Percentiles rank a stretch among this genome's conserved stretches.
Evolutionary conservation across 306 rosid species (phyloP).

Genomic region (Quercus berberidifolia): DNA sequence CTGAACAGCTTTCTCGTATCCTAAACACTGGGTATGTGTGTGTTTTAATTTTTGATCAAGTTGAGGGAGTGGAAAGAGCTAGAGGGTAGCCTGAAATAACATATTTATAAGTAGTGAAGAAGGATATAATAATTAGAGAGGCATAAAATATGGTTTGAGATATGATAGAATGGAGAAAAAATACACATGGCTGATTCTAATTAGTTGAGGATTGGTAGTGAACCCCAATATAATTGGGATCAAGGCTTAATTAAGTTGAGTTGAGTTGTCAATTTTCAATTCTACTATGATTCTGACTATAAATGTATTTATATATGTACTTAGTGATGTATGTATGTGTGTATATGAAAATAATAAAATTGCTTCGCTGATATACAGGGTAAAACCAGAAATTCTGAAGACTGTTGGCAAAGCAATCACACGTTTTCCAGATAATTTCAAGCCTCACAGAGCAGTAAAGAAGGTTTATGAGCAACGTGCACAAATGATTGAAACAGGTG

Average conservation of each 20-base stretch:
- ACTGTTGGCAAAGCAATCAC: slow-evolving; percentile 92
- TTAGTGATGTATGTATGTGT: background rate
- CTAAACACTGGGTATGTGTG: slow-evolving; percentile 80
- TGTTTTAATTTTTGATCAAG: slow-evolving; percentile 11
- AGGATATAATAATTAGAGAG: no score
- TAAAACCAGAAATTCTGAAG: slow-evolving; percentile 89
- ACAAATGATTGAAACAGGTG: slow-evolving; percentile 92
- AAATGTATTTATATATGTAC: background rate
- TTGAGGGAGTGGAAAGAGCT: no score
- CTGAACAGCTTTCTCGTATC: slow-evolving; percentile 90
- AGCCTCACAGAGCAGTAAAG: slow-evolving; percentile 90
- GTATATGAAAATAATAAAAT: slow-evolving; percentile 15
- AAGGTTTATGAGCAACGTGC: slow-evolving; percentile 81
- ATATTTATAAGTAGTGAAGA: no score
- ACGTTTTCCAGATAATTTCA: slow-evolving; percentile 64
- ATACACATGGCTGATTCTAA: no score
- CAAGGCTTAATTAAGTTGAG: no score
- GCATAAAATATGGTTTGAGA: no score
- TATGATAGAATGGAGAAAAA: no score
- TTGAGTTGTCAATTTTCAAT: background rate
- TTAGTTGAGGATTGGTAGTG: no score
- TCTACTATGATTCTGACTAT: background rate
- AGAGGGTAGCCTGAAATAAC: no score
- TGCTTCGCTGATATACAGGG: slow-evolving; percentile 40
- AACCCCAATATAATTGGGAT: no score